Evolutionary conservation across 2,329 filamentous ascomycete species (phyloP).

Genomic region (Cladosporium halotolerans): DNA sequence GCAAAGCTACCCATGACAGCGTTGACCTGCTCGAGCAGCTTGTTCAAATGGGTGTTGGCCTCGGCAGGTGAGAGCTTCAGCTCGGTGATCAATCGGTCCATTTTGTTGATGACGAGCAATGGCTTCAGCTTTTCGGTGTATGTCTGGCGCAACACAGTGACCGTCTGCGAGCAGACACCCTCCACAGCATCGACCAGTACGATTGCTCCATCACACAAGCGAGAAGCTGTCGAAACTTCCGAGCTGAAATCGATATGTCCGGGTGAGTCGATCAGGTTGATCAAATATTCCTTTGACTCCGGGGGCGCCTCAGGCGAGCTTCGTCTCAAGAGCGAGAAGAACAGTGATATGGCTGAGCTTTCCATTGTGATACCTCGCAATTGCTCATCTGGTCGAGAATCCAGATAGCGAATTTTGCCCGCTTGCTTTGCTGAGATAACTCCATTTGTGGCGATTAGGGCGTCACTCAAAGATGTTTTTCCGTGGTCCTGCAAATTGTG

Average conservation of each 20-base stretch:
- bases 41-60: conserved; percentile 82
- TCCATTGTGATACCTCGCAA: conserved; percentile 99
- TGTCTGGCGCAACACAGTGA: conserved; percentile 88
- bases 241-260: conserved; percentile 99
- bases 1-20: conserved; percentile 97
- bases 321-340: conserved; percentile 84
- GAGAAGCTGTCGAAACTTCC: conserved; percentile 91
- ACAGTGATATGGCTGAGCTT: conserved; percentile 93
- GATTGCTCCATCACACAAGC: conserved; percentile 88
- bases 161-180: conserved; percentile 96
- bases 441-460: conserved; percentile 94
- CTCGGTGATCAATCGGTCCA: conserved; percentile 90
- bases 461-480: conserved; percentile 94
- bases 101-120: conserved; percentile 94
- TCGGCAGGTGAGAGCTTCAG: conserved; percentile 87
- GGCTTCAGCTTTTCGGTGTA: conserved; percentile 96
- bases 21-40: conserved; percentile 91
- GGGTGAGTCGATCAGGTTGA: conserved; percentile 96
- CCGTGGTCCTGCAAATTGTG: conserved; percentile 62
- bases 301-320: conserved; percentile 47
- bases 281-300: conserved; percentile 79
- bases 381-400: conserved; percentile 94
- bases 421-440: conserved; percentile 98
- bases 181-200: conserved; percentile 95
- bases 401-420: conserved; percentile 95